These are phyloP conservation scores for Cardiospermum halicacabum DNA, from an alignment of 345 rosid genomes.

Conservation along the genomic window DNA sequence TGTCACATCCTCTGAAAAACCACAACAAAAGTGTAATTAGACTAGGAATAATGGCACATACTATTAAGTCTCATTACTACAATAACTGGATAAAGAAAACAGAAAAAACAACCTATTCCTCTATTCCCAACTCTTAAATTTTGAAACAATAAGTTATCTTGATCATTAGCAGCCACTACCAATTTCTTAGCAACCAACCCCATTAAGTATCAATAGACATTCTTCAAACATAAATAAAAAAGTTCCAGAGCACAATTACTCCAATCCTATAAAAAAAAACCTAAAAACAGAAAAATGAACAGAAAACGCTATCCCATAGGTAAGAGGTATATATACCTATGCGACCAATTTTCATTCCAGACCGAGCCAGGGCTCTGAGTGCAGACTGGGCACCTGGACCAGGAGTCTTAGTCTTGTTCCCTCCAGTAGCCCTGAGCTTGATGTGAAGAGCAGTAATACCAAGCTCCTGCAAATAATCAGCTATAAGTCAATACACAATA, in stretches of 20 bases:
- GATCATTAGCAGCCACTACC: background rate
- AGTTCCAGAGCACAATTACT: background rate
- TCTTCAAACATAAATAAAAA: background rate
- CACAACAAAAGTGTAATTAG: no score
- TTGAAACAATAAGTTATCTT: background rate
- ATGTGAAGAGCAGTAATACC: conserved; percentile 79
- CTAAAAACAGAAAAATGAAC: no score
- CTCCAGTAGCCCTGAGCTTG: conserved; percentile 86
- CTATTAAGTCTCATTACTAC: background rate
- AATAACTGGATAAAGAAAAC: background rate
- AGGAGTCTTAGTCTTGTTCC: conserved; percentile 83
- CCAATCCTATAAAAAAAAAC: no score
- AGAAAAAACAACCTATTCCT: background rate
- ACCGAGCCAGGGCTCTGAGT: conserved; percentile 90
- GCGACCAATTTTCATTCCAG: conserved; percentile 94
- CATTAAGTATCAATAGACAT: background rate
- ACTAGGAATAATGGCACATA: no score
- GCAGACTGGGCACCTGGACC: conserved; percentile 94
- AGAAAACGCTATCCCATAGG: no score
- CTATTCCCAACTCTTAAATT: background rate
- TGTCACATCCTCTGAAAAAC: conserved; percentile 79
- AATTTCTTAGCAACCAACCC: background rate
- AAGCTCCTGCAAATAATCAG: conserved; percentile 47
- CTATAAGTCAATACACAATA: background rate
- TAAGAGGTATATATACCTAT: conserved; percentile 71